phyloP scores from a whole-genome alignment of 495 filamentous ascomycete species.

The Cercophora sp. region DNA sequence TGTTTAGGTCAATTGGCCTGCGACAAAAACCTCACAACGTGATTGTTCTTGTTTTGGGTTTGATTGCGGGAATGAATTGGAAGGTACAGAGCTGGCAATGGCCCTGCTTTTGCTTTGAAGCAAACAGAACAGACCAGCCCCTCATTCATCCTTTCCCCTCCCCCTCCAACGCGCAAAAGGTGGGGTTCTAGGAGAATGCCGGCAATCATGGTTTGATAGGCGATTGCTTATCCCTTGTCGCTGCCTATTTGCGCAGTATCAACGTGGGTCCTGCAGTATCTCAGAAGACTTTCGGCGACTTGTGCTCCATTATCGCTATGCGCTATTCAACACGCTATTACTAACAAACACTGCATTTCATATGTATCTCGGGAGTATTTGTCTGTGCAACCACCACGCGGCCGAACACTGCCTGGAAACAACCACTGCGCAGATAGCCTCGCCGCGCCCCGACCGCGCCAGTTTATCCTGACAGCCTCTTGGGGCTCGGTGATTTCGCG shows the following conservation, averaged over 20 bases:
- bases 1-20: neutral
- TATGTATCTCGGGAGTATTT: no score
- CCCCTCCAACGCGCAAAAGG: conserved; percentile 9
- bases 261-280: no score
- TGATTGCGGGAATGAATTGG: neutral
- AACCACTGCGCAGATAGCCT: neutral
- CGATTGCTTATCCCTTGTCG: neutral
- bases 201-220: conserved; percentile 5
- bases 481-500: conserved; percentile 31
- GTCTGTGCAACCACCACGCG: no score
- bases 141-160: conserved; percentile 3
- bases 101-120: neutral
- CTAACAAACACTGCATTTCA: no score
- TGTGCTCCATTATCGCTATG: no score
- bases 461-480: conserved; percentile 13
- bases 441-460: neutral
- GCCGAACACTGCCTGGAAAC: no score
- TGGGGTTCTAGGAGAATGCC: conserved; percentile 23
- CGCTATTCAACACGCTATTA: no score
- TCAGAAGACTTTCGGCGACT: no score
- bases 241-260: no score
- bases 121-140: conserved; percentile 8
- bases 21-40: no score
- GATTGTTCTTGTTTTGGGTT: no score
- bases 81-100: no score